Evolutionary conservation across 106 monocot species (phyloP).

Genomic region (Allium cepa): DNA sequence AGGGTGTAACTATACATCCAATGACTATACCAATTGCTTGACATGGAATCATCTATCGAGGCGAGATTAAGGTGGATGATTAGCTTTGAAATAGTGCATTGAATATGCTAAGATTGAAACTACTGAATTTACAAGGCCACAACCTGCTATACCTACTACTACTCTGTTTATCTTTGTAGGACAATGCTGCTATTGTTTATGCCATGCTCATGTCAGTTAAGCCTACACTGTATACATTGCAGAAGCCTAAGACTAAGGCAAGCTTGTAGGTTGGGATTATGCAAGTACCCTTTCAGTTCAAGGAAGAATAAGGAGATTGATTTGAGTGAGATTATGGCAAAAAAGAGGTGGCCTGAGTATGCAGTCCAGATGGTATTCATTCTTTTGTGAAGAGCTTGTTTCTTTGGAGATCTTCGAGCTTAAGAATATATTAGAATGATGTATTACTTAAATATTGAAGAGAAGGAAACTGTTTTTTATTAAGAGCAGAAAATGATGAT

Average conservation of each 20-base stretch:
- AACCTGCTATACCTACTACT: conserved; percentile 67
- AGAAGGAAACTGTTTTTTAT: too few species aligned
- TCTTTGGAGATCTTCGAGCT: conserved; percentile 39
- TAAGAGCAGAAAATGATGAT: too few species aligned
- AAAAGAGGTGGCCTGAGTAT: conserved; percentile 34
- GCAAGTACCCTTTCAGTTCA: conserved; percentile 77
- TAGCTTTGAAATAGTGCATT: conserved; percentile 88
- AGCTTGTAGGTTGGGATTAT: conserved; percentile 57
- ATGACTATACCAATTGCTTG: conserved; percentile 77
- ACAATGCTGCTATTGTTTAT: conserved; percentile 65
- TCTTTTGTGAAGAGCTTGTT: conserved; percentile 60
- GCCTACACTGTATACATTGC: conserved; percentile 89
- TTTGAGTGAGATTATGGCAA: conserved; percentile 47
- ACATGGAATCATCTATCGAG: conserved; percentile 70
- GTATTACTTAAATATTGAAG: not conserved
- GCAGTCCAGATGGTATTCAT: conserved; percentile 78
- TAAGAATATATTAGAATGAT: conserved; percentile 15
- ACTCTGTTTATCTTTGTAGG: conserved; percentile 60
- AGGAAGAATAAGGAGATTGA: conserved; percentile 73
- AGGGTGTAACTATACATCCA: conserved; percentile 69
- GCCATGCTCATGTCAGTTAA: conserved; percentile 98
- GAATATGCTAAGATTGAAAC: conserved; percentile 83
- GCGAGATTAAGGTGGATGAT: conserved; percentile 78
- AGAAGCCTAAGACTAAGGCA: conserved; percentile 75
- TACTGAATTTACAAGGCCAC: conserved; percentile 77